A percentile compares a stretch with the other conserved stretches of the same genome.
Conservation (phyloP, 352 stramenopile genomes). For the Phytophthora multivora region DNA sequence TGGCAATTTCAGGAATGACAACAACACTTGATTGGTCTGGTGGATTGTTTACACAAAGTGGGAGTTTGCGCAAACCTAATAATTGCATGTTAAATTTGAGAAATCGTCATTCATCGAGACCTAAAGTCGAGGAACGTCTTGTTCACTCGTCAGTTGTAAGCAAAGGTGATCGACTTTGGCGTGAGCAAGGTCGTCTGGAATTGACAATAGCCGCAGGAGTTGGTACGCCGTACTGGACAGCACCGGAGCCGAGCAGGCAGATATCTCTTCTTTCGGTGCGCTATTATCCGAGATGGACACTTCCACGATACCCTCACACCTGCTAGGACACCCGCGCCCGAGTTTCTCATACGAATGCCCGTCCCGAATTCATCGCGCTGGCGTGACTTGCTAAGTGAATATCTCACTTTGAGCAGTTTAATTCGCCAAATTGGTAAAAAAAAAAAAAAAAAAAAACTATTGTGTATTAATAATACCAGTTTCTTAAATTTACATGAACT, state of each 20-base stretch:
- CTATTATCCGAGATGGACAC: conserved; percentile 30
- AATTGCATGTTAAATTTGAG: too few relatives aligned
- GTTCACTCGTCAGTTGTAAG: conserved; percentile 28
- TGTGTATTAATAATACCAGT: too few relatives aligned
- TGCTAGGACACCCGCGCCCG: neutral
- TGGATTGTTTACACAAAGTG: too few relatives aligned
- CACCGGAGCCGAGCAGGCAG: conserved; percentile 36
- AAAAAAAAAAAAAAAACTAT: too few relatives aligned
- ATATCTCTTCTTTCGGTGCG: conserved; percentile 67
- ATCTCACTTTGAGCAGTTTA: too few relatives aligned
- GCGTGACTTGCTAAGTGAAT: neutral
- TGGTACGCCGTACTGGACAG: neutral
- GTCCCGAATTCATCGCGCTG: neutral
- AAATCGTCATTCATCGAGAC: conserved; percentile 56
- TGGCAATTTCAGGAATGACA: too few relatives aligned
- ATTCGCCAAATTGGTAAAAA: too few relatives aligned
- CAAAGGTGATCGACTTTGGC: conserved; percentile 40
- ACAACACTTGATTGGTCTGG: too few relatives aligned
- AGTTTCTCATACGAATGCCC: neutral
- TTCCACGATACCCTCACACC: conserved; percentile 10
- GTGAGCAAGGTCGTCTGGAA: neutral
- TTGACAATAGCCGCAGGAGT: conserved; percentile 34
- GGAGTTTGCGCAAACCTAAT: too few relatives aligned
- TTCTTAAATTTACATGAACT: too few relatives aligned
- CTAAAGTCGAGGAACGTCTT: conserved; percentile 47